Base-by-base conservation (phyloP, 805 yeast genomes). In the Metschnikowia proteae region DNA sequence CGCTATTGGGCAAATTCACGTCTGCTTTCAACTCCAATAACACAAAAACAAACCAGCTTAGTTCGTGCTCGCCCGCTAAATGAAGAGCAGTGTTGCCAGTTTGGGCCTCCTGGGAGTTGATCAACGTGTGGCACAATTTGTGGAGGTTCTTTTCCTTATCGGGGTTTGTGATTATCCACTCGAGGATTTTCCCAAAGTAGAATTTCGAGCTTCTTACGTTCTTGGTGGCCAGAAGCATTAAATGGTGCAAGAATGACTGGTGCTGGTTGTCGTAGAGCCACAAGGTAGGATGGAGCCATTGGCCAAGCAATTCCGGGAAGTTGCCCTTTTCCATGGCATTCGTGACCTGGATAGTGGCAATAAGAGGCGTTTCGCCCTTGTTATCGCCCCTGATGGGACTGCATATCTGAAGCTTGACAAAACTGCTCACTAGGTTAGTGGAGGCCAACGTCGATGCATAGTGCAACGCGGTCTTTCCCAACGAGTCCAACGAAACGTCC, bases 201-300 rank as follows among this genome's bases (percentile, higher is more conserved):
- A 69, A 73, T 41, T 62, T 64, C 29, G 64, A 56, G 51, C 71
- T 61, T n/a, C 66, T 70, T 23, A 55, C 45, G 52, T 69, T 71
- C 44, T 62, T 67, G 13, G 53, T 38, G 5, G 64, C 55, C 50
- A 62, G 63, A 32, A 83, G 71, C 3, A 90, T 84, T 55, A 94
- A 85, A 62, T 89, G 96, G 66, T 94, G 99, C 43, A 94, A 67
- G 10, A 94, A 81, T 0, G 96, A 82, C 58, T 96, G 79, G 37
- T 84, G 84, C 59, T 83, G 81, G 46, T 79, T 76, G 63, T 92
- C 72, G 43, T 63, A 61, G 44, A 73, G 61, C 67, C 68, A 66
- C 42, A 73, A 53, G 45, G 61, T 58, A 0, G 97, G 96, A 63
- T 86, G 87, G 27, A 92, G 67, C 60, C 82, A 73, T 32, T 63